These are phyloP conservation scores for Curvularia lunata DNA, from an alignment of 2,329 filamentous ascomycete genomes.

Conservation along the genomic window DNA sequence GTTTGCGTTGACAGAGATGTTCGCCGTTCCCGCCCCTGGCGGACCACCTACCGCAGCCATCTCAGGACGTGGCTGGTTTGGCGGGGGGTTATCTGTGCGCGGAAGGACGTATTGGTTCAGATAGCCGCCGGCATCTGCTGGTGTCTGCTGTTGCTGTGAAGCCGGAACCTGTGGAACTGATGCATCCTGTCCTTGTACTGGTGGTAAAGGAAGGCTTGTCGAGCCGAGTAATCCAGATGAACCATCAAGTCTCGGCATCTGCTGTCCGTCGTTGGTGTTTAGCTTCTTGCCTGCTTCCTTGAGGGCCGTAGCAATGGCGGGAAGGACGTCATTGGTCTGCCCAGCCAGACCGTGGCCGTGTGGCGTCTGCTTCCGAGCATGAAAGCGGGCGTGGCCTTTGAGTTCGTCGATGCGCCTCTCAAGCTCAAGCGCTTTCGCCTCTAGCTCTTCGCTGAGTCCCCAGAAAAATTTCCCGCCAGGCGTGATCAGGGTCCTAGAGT, in stretches of 20 bases:
- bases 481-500: conserved; percentile 71
- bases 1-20: conserved; percentile 39
- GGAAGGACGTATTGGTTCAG: conserved; percentile 48
- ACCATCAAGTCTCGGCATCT: conserved; percentile 36
- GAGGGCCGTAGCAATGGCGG: conserved; percentile 45
- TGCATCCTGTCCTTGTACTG: conserved; percentile 31
- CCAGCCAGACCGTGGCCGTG: conserved; percentile 21
- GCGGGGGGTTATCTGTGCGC: conserved; percentile 42
- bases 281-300: conserved; percentile 47
- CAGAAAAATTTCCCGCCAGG: conserved; percentile 79
- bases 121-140: conserved; percentile 43
- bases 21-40: conserved; percentile 40
- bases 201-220: conserved; percentile 32
- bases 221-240: conserved; percentile 30
- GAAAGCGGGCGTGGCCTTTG: conserved; percentile 39
- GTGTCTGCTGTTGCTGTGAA: conserved; percentile 38
- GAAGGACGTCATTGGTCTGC: conserved; percentile 41
- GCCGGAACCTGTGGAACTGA: conserved; percentile 23
- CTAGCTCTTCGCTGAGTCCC: conserved; percentile 71
- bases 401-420: conserved; percentile 58
- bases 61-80: conserved; percentile 41
- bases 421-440: conserved; percentile 72
- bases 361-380: conserved; percentile 33
- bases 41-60: conserved; percentile 47
- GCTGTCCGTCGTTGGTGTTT: conserved; percentile 32